Conservation (phyloP, 108 stramenopile genomes). For the Nannochloropsis salina region DNA sequence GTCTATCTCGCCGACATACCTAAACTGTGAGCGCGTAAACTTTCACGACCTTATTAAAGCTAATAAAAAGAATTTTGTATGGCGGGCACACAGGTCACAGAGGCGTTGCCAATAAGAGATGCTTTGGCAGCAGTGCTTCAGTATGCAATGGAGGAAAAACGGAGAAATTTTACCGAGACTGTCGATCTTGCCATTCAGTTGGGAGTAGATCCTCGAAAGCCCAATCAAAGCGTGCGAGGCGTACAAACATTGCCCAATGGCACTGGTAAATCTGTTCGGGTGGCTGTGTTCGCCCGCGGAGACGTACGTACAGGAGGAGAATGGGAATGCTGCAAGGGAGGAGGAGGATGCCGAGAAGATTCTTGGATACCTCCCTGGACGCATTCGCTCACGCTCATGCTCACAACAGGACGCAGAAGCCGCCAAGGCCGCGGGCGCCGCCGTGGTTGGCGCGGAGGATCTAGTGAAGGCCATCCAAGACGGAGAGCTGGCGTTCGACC, state of each 20-base stretch:
- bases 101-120: slow-evolving; percentile 37
- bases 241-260: slow-evolving; percentile 77
- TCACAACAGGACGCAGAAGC: slow-evolving; percentile 43
- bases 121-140: slow-evolving; percentile 60
- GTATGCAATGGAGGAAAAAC: slow-evolving; percentile 53
- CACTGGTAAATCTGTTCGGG: slow-evolving; percentile 73
- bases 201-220: slow-evolving; percentile 87
- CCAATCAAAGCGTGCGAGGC: slow-evolving; percentile 81
- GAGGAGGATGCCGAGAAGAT: no score
- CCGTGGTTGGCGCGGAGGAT: slow-evolving; percentile 71
- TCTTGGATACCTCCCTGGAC: no score
- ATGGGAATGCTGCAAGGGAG: no score
- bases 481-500: slow-evolving; percentile 64
- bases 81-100: background rate
- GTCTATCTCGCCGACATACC: no score
- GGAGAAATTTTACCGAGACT: slow-evolving; percentile 58
- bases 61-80: no score
- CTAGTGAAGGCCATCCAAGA: slow-evolving; percentile 67
- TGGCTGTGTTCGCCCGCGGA: slow-evolving; percentile 75
- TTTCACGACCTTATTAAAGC: no score
- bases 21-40: no score
- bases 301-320: background rate
- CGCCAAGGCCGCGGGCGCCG: slow-evolving; percentile 70
- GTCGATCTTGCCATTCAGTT: slow-evolving; percentile 76
- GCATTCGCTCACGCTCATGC: no score